phyloP scores from a whole-genome alignment of 306 rosid genomes.

The Rosa lucieae region DNA sequence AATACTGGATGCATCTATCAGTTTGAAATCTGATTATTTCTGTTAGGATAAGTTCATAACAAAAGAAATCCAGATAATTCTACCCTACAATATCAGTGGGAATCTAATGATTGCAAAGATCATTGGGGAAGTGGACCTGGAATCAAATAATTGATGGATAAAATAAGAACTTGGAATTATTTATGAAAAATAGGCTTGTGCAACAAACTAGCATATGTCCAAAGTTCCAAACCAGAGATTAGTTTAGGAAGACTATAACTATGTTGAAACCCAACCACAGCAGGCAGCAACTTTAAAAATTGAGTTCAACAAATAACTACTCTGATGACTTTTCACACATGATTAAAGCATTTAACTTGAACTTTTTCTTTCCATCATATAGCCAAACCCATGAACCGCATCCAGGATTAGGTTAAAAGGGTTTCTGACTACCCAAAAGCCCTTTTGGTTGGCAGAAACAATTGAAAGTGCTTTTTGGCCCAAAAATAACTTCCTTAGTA shows the following conservation, averaged over 20 bases:
- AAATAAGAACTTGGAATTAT: not conserved
- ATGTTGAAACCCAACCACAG: slow-evolving; percentile 8
- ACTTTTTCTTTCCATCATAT: not conserved
- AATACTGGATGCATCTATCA: slow-evolving; percentile 1
- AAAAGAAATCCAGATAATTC: not conserved
- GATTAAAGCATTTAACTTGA: not conserved
- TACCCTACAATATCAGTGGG: slow-evolving; percentile 9
- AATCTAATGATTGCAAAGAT: slow-evolving; percentile 23
- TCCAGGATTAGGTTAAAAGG: not conserved
- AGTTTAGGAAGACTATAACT: not conserved
- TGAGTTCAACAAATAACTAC: not conserved
- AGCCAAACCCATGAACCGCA: slow-evolving; percentile 9
- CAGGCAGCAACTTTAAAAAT: not conserved
- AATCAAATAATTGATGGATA: slow-evolving; percentile 20
- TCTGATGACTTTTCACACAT: not conserved
- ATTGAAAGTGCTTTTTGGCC: not conserved
- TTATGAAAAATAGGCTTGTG: slow-evolving; percentile 1
- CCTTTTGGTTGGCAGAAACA: not conserved
- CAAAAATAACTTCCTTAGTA: not conserved
- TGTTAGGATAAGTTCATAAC: not conserved
- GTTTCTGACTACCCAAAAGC: not conserved
- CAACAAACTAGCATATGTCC: slow-evolving; percentile 5
- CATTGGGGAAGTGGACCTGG: slow-evolving; percentile 20
- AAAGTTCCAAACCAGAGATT: not conserved
- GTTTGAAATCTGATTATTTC: not conserved